These are phyloP conservation scores for Mucor irregularis DNA, from an alignment of 371 early-diverging fungal species.

Conservation along the genomic window DNA sequence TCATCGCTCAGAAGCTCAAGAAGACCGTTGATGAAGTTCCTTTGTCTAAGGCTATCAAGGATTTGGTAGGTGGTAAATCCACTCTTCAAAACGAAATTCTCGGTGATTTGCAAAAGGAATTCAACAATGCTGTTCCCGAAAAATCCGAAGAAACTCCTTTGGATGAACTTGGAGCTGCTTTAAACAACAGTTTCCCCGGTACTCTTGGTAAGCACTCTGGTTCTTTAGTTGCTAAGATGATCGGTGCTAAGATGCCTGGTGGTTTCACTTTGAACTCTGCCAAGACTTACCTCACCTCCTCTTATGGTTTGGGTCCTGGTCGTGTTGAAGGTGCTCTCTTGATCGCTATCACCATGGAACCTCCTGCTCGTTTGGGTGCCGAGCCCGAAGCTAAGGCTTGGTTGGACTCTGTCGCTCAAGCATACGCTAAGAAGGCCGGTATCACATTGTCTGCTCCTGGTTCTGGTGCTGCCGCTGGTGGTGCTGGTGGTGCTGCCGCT, in stretches of 20 bases:
- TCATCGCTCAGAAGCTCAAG: conserved; percentile 93
- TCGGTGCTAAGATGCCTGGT: conserved; percentile 93
- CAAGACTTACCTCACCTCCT: conserved; percentile 67
- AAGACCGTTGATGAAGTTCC: conserved; percentile 78
- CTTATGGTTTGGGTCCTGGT: conserved; percentile 86
- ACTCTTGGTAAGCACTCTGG: conserved; percentile 85
- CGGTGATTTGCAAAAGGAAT: conserved; percentile 94
- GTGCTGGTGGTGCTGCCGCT: conserved; percentile 60
- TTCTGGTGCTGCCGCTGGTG: conserved; percentile 59
- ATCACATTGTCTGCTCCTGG: conserved; percentile 69
- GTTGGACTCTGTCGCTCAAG: conserved; percentile 79
- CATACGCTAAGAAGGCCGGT: conserved; percentile 81
- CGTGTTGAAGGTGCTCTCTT: conserved; percentile 84
- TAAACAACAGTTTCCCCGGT: conserved; percentile 67
- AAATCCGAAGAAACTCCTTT: conserved; percentile 92
- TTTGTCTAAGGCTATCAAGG: conserved; percentile 84
- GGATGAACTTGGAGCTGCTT: conserved; percentile 75
- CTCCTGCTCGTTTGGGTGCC: conserved; percentile 73
- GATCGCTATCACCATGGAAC: conserved; percentile 86
- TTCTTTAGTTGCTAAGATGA: conserved; percentile 79
- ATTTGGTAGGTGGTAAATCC: conserved; percentile 93
- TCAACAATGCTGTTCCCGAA: conserved; percentile 84
- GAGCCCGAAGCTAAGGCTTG: conserved; percentile 90
- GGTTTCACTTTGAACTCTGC: conserved; percentile 85
- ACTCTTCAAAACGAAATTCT: conserved; percentile 97